Evolutionary conservation across 306 rosid species (phyloP).

Genomic region (Herpetospermum pedunculosum): DNA sequence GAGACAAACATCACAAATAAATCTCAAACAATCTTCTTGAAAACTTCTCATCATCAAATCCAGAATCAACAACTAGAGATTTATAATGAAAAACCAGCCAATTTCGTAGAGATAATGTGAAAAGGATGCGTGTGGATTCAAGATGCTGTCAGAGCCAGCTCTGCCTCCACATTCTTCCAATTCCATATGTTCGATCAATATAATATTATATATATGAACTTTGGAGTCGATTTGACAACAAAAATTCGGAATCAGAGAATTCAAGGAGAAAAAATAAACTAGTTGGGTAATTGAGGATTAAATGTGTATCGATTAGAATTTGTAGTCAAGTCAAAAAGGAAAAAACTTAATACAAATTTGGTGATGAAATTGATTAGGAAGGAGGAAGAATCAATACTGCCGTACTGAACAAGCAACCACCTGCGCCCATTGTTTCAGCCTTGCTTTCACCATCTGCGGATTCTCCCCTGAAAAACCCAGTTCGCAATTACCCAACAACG

Average conservation of each 20-base stretch:
- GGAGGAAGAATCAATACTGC: conserved; percentile 21
- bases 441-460: conserved; percentile 69
- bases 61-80: not conserved
- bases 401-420: conserved; percentile 92
- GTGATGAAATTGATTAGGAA: not conserved
- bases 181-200: not conserved
- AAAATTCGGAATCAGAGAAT: not conserved
- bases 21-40: too few relatives aligned
- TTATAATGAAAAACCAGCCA: not conserved
- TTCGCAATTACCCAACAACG: not conserved
- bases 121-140: not conserved
- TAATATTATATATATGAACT: not conserved
- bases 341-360: not conserved
- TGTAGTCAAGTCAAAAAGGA: not conserved
- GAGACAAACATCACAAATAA: too few relatives aligned
- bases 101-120: not conserved
- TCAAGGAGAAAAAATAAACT: not conserved
- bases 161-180: not conserved
- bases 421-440: conserved; percentile 94
- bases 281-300: not conserved
- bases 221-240: not conserved
- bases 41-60: not conserved
- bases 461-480: conserved; percentile 46
- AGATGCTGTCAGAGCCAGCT: not conserved
- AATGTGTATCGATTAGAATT: conserved; percentile 1